These are phyloP conservation scores for Neophaeococcomyces aloes DNA, from an alignment of 2,329 filamentous ascomycete species.

Conservation along the genomic window DNA sequence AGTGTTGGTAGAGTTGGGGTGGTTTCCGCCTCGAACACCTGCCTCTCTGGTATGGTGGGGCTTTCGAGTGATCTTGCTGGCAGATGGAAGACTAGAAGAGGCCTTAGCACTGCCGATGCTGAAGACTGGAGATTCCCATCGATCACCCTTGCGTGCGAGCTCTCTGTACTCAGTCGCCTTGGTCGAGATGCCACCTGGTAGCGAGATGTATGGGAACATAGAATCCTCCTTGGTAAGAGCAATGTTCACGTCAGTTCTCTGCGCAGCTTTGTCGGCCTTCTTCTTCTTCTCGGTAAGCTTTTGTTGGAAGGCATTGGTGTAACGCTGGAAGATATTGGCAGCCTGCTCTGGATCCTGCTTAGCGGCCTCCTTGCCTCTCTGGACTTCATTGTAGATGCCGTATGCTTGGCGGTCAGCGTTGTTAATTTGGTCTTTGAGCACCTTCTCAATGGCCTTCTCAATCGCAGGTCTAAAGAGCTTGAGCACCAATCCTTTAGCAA, in stretches of 20 bases:
- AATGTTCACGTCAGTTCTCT: constrained; percentile 67
- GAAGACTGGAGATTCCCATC: constrained; percentile 93
- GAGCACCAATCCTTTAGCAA: constrained; percentile 81
- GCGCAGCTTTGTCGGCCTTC: constrained; percentile 53
- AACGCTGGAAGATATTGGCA: constrained; percentile 78
- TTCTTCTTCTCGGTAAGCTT: constrained; percentile 64
- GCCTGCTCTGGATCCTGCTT: constrained; percentile 60
- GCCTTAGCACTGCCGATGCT: constrained; percentile 67
- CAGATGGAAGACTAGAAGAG: constrained; percentile 58
- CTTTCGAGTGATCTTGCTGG: constrained; percentile 48
- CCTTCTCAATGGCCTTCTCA: constrained; percentile 78
- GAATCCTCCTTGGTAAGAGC: constrained; percentile 81
- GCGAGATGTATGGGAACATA: constrained; percentile 77
- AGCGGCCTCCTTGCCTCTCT: constrained; percentile 57
- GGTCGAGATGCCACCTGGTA: constrained; percentile 79
- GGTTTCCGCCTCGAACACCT: constrained; percentile 24
- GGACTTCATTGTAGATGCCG: constrained; percentile 71
- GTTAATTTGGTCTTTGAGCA: constrained; percentile 72
- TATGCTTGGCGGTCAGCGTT: constrained; percentile 63
- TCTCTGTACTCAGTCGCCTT: constrained; percentile 94
- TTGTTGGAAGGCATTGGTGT: constrained; percentile 64
- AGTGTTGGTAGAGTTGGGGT: constrained; percentile 13
- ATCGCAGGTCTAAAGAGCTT: constrained; percentile 74
- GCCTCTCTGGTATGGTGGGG: constrained; percentile 39
- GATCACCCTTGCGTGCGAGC: constrained; percentile 74